Evolutionary conservation across 2,329 filamentous ascomycete genomes (phyloP).

Genomic region (Colletotrichum zoysiae): DNA sequence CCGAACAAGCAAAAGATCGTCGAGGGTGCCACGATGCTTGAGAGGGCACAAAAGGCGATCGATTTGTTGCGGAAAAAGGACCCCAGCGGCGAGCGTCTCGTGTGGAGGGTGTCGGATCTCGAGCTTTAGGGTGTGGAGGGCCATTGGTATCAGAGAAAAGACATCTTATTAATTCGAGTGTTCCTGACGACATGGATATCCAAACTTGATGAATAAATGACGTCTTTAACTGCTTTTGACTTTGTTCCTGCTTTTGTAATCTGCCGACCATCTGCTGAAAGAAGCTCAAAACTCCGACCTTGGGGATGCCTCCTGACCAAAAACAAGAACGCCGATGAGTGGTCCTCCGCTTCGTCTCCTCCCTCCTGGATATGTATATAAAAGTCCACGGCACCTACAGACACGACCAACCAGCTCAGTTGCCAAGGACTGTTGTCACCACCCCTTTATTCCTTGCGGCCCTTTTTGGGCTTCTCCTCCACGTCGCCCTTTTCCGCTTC

Average conservation of each 20-base stretch:
- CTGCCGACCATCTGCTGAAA: constrained; percentile 42
- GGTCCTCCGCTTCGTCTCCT: constrained; percentile 30
- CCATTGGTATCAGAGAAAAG: not conserved
- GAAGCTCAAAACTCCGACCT: constrained; percentile 42
- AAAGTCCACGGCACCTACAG: constrained; percentile 1
- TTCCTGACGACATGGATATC: not conserved
- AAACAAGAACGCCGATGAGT: constrained; percentile 40
- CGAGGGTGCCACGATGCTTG: constrained; percentile 54
- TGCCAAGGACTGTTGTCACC: not conserved
- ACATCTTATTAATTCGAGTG: not conserved
- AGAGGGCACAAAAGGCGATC: constrained; percentile 56
- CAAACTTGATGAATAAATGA: not conserved
- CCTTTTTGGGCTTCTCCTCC: constrained; percentile 45
- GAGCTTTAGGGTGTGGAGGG: not conserved
- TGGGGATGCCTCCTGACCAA: constrained; percentile 40
- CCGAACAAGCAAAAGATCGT: constrained; percentile 58
- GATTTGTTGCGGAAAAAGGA: constrained; percentile 51
- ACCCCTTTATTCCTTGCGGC: constrained; percentile 31
- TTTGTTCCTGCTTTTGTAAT: constrained; percentile 42
- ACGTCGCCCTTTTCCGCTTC: constrained; percentile 62
- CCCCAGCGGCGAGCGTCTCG: constrained; percentile 57
- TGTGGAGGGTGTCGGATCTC: constrained; percentile 50
- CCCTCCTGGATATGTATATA: constrained; percentile 25
- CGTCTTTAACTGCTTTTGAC: constrained; percentile 36
- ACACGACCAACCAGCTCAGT: not conserved